phyloP scores from a whole-genome alignment of 2,329 filamentous ascomycete genomes.

The Ilyonectria sp. region DNA sequence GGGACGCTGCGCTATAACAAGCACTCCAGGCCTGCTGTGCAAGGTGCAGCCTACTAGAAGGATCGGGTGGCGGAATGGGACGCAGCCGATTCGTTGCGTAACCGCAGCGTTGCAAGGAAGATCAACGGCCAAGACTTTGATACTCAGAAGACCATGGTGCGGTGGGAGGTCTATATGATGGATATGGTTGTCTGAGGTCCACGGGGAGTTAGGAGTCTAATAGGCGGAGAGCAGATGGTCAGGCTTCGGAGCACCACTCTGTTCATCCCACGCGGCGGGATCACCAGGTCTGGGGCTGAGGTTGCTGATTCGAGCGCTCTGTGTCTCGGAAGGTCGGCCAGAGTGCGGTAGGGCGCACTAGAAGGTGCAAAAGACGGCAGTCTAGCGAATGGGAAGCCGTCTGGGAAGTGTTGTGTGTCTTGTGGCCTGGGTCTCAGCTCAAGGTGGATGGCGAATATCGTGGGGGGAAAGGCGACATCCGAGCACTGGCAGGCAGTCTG shows the following conservation, averaged over 20 bases:
- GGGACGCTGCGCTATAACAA: constrained; percentile 3
- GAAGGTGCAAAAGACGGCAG: constrained; percentile 24
- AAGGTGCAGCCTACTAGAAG: not conserved
- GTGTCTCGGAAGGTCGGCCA: constrained; percentile 34
- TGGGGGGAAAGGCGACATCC: constrained; percentile 47
- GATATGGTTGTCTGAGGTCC: constrained; percentile 9
- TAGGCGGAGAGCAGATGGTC: constrained; percentile 1
- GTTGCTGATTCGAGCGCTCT: constrained; percentile 23
- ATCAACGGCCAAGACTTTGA: constrained; percentile 18
- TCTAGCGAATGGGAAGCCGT: constrained; percentile 35
- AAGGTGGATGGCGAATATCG: constrained; percentile 46
- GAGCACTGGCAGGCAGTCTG: constrained; percentile 8
- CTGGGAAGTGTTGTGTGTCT: constrained; percentile 24
- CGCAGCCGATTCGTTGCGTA: constrained; percentile 13
- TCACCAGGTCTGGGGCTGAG: constrained; percentile 23
- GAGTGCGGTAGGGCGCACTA: constrained; percentile 19
- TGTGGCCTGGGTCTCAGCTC: constrained; percentile 35
- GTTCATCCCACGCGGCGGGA: constrained; percentile 23
- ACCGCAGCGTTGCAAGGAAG: constrained; percentile 6
- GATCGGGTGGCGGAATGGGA: not conserved
- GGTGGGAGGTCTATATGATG: not conserved
- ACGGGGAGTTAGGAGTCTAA: constrained; percentile 27
- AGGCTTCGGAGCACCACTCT: constrained; percentile 5
- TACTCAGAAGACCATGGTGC: constrained; percentile 8
- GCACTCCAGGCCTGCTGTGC: not conserved